A percentile compares a stretch with the other conserved stretches of the same genome.
Evolutionary conservation across 129 eudicot genomes (phyloP).

Genomic region (Saussurea involucrata): DNA sequence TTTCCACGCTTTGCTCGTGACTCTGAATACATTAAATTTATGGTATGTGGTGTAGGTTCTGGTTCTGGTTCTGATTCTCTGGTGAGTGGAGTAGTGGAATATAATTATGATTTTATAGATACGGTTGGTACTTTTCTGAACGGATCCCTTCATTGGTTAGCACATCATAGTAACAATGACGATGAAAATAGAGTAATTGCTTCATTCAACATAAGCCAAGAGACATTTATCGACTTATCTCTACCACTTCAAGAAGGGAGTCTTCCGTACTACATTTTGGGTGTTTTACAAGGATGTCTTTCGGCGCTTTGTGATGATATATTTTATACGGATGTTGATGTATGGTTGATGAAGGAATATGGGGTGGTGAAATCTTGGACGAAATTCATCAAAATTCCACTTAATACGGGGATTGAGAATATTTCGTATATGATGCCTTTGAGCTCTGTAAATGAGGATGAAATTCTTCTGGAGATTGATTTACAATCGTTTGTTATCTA

Average conservation of each 20-base stretch:
- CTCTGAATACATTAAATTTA: conserved; percentile 2
- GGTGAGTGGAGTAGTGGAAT: background rate
- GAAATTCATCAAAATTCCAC: conserved; percentile 23
- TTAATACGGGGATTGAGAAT: conserved; percentile 11
- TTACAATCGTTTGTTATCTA: conserved; percentile 18
- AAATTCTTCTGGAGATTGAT: conserved; percentile 34
- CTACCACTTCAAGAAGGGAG: conserved; percentile 22
- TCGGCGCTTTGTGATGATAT: conserved; percentile 22
- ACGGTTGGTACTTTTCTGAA: conserved; percentile 28
- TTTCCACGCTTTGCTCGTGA: conserved; percentile 38
- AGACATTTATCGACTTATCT: conserved; percentile 21
- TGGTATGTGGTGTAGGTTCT: background rate
- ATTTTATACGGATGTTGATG: conserved; percentile 11
- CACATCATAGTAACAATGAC: conserved; percentile 6
- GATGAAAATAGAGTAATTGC: conserved; percentile 20
- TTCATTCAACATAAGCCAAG: conserved; percentile 18
- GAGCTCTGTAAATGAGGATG: conserved; percentile 25
- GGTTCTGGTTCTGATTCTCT: background rate
- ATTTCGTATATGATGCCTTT: conserved; percentile 33
- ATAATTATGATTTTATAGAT: conserved; percentile 28
- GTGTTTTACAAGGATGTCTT: conserved; percentile 27
- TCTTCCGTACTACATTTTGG: conserved; percentile 13
- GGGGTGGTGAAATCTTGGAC: conserved; percentile 33
- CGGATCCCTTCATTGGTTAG: conserved; percentile 37
- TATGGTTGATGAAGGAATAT: conserved; percentile 41